Evolutionary conservation across 1,139 yeast genomes (phyloP).

Genomic region (Pichia norvegensis): DNA sequence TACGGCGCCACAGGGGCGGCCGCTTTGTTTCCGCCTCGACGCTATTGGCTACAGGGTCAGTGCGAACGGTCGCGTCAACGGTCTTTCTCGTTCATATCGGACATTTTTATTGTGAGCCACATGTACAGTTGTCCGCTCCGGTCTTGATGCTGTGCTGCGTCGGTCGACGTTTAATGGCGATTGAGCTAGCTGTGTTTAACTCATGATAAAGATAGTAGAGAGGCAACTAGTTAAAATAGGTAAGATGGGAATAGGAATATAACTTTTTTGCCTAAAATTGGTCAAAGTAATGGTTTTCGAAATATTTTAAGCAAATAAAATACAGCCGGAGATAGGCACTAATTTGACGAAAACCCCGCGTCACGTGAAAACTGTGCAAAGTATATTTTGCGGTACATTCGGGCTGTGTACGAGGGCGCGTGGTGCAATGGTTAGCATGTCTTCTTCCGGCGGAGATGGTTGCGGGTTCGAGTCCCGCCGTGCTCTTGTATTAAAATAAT

Average conservation of each 20-base stretch:
- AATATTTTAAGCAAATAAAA: too few species aligned
- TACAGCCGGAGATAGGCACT: too few species aligned
- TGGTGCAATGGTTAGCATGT: conserved; percentile 23
- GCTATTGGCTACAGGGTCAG: neutral
- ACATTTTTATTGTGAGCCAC: too few species aligned
- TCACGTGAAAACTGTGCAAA: neutral
- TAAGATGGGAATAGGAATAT: too few species aligned
- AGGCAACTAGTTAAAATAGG: too few species aligned
- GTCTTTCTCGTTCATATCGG: too few species aligned
- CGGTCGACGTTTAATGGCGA: too few species aligned
- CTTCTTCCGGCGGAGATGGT: conserved; percentile 23
- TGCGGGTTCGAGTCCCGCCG: conserved; percentile 24
- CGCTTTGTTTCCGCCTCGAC: neutral
- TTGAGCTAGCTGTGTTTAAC: too few species aligned
- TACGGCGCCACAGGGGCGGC: neutral
- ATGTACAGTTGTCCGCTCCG: too few species aligned
- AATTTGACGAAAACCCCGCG: neutral
- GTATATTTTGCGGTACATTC: conserved; percentile 10
- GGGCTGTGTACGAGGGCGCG: conserved; percentile 21
- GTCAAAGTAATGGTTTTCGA: neutral
- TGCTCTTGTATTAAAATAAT: conserved; percentile 15
- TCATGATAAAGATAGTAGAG: too few species aligned
- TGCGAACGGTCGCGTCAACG: neutral
- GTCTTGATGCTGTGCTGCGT: too few species aligned
- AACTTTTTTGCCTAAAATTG: too few species aligned